Percentiles rank a stretch among this genome's conserved stretches.
phyloP scores from a whole-genome alignment of 805 yeast genomes.

The Dipodascus geniculatus region DNA sequence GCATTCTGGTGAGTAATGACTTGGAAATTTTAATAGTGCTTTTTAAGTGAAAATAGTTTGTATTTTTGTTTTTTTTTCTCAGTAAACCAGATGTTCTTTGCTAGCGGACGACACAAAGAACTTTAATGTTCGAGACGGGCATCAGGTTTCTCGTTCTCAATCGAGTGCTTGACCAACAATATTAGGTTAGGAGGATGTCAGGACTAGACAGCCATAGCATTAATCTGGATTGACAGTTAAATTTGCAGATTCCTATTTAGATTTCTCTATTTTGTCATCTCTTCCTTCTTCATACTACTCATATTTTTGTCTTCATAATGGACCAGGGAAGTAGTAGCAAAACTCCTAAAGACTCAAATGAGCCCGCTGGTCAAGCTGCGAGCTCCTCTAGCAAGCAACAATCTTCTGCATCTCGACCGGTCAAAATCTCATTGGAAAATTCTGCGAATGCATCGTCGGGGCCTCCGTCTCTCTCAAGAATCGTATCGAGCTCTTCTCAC shows the following conservation, averaged over 20 bases:
- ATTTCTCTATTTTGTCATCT: not conserved
- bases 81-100: too few species aligned
- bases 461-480: not conserved
- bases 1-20: not conserved
- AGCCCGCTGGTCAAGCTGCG: not conserved
- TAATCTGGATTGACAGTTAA: too few species aligned
- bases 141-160: too few species aligned
- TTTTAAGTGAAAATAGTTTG: not conserved
- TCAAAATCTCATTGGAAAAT: not conserved
- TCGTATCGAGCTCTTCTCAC: not conserved
- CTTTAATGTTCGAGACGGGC: too few species aligned
- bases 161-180: too few species aligned
- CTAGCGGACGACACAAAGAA: too few species aligned
- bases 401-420: not conserved
- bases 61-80: not conserved
- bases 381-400: not conserved
- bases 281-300: not conserved
- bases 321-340: not conserved
- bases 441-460: not conserved
- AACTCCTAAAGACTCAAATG: not conserved
- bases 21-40: not conserved
- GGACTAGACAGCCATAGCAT: too few species aligned
- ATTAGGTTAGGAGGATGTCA: too few species aligned
- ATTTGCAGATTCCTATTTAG: too few species aligned
- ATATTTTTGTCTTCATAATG: not conserved